Base-by-base conservation (phyloP, 495 filamentous ascomycete genomes). In the Penicillium roqueforti region DNA sequence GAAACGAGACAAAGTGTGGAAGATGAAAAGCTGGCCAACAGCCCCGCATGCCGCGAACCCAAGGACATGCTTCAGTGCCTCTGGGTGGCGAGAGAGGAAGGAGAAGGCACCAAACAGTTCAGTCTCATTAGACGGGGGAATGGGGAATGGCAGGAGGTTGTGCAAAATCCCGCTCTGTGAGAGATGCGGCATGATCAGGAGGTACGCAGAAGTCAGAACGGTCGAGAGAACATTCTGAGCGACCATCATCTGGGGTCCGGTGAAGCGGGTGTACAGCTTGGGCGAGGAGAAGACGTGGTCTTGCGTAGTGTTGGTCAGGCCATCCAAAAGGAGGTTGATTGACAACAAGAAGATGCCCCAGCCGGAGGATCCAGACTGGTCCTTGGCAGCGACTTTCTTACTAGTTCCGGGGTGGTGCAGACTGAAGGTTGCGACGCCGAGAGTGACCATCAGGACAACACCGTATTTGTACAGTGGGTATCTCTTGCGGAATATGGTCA, bases 211-310 rank as follows among this genome's bases (percentile, higher is more conserved):
- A 3, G 91, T 97, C 45, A 97, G 69, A 28, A 79, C 55, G 0
- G 89, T 92, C 37, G 80, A 84, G 59, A 97, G 83, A 29, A 95
- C 69, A 62, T 97, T 97, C 63, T 96, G 89, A n/a, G 92, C 95
- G 54, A 90, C 90, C 93, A 98, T 98, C 93, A 98, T 97, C 81
- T 97, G 95, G 47, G 92, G 91, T 2, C 95, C 95, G 13, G 82
- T 79, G 70, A 91, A 95, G 18, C 83, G 79, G 57, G 82, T 83
- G 70, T 87, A 91, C 28, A 60, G 52, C 34, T 70, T 64, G 3
- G 75, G 75, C 8, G 83, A 81, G 47, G 67, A 68, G 70, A 97
- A 97, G 71, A 98, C 89, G 69, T 96, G 86, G 69, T 98, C 93
- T 77, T 98, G 93, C 26, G 91, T 96, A 46, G 84, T 89, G 68